phyloP scores from a whole-genome alignment of 2,329 filamentous ascomycete species.

The Epicoccum sorghinum region DNA sequence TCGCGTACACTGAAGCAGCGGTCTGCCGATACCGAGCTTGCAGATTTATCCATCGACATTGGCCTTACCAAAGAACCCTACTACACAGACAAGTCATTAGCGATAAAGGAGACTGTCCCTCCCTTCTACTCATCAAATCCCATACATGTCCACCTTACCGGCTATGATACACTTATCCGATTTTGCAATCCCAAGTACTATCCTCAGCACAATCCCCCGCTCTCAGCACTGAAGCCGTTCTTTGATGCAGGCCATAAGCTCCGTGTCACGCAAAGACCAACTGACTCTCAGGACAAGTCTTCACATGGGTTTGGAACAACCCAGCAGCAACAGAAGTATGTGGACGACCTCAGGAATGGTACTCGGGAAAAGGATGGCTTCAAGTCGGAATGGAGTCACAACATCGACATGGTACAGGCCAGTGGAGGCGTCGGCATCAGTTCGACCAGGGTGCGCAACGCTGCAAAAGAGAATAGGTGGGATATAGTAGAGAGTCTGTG shows the following conservation, averaged over 20 bases:
- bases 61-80: constrained; percentile 74
- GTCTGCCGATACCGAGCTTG: constrained; percentile 3
- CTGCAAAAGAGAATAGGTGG: constrained; percentile 57
- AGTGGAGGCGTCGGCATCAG: constrained; percentile 57
- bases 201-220: constrained; percentile 52
- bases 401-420: constrained; percentile 66
- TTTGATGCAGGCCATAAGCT: constrained; percentile 65
- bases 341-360: constrained; percentile 57
- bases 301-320: constrained; percentile 65
- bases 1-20: constrained; percentile 26
- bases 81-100: constrained; percentile 73
- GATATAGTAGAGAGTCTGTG: constrained; percentile 61
- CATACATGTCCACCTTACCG: constrained; percentile 70
- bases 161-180: constrained; percentile 77
- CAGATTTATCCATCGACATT: constrained; percentile 61
- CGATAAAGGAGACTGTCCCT: constrained; percentile 56
- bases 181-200: constrained; percentile 79
- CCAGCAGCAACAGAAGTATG: constrained; percentile 61
- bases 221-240: constrained; percentile 65
- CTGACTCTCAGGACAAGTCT: constrained; percentile 41
- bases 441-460: constrained; percentile 67
- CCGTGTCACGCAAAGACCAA: constrained; percentile 67
- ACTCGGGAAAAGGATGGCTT: constrained; percentile 62
- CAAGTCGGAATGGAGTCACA: constrained; percentile 62
- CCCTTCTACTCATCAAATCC: constrained; percentile 46